Evolutionary conservation across 495 filamentous ascomycete species (phyloP).

Genomic region (Penicillium cinerascens): DNA sequence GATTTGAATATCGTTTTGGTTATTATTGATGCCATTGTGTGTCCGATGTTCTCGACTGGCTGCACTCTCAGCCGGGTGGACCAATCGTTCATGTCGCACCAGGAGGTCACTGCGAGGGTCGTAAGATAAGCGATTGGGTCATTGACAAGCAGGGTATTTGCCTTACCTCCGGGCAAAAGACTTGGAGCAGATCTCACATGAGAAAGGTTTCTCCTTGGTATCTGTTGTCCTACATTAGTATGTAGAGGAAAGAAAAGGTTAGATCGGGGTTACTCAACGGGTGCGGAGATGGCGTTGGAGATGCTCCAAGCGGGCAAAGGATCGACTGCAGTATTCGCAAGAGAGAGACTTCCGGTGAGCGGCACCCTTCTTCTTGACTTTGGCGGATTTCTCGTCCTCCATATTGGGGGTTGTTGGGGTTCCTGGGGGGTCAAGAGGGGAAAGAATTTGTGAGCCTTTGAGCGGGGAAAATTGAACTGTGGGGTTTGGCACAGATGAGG

Average conservation of each 20-base stretch:
- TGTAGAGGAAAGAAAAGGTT: conserved; percentile 4
- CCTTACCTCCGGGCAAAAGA: conserved; percentile 50
- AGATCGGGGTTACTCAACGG: conserved; percentile 45
- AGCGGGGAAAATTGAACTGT: conserved; percentile 40
- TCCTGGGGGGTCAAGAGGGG: conserved; percentile 32
- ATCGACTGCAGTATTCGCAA: conserved; percentile 49
- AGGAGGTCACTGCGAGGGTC: conserved; percentile 56
- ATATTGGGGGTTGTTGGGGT: conserved; percentile 32
- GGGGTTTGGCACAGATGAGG: conserved; percentile 37
- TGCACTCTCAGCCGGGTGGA: conserved; percentile 60
- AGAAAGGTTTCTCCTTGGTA: conserved; percentile 54
- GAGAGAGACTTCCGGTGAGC: conserved; percentile 46
- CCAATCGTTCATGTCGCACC: conserved; percentile 69
- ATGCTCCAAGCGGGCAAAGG: conserved; percentile 51
- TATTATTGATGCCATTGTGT: conserved; percentile 23
- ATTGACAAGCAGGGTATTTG: conserved; percentile 1
- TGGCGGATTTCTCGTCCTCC: conserved; percentile 44
- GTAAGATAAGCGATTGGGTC: conserved; percentile 25
- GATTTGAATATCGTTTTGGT: conserved; percentile 34
- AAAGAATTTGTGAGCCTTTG: conserved; percentile 28
- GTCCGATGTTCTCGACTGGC: conserved; percentile 43
- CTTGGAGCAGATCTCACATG: conserved; percentile 50
- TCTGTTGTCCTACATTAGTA: conserved; percentile 38
- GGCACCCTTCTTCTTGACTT: conserved; percentile 44
- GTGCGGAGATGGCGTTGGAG: conserved; percentile 54